Evolutionary conservation across 2,329 filamentous ascomycete genomes (phyloP), one percentile per base, ranked within the genome.

Genomic region (Magnaporthiopsis poae): DNA sequence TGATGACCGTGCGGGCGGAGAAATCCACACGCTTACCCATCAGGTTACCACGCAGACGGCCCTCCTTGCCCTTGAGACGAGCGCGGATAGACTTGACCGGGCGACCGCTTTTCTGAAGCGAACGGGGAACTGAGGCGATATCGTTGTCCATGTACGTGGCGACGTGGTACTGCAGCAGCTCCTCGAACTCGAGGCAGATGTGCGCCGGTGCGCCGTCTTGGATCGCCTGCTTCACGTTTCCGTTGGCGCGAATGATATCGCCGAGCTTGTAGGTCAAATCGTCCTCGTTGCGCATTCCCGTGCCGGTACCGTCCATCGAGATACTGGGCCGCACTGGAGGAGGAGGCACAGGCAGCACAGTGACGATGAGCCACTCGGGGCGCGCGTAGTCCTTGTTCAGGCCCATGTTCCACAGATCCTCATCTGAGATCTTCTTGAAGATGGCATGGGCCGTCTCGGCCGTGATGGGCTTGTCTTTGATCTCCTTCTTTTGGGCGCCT

Each of bases 21-120:
- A 99, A 99, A 76, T 99, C 95, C 68, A 99, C 95, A 87, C 93
- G 92, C 80, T 99, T 99, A 70, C 95, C 95, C 96, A 99, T 99
- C 83, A 99, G 82, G 79, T 99, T 99, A 75, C 96, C 95, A 81
- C 95, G 90, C 31, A 99, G 87, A 83, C 95, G 92, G 72, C 95
- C 95, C 76, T 99, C 95, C 80, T 99, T 99, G 69, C 96, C 96
- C 87, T 99, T 99, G 76, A 99, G 84, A 79, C 95, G 93, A 68
- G 92, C 92, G 73, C 96, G 91, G 71, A 99, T 96, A 21, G 95
- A 92, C 81, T 99, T 99, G 71, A 99, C 90, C 0, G 96, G 93
- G 74, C 96, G 88, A 63, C 96, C 96, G 67, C 92, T 96, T 82
- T 99, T 99, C 75, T 99, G 96, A 74, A 98, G 83, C 2, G 95